Percentiles rank a stretch among this genome's conserved stretches.
Conservation (phyloP, 176 grass and related monocot genomes). For the Avena eriantha region DNA sequence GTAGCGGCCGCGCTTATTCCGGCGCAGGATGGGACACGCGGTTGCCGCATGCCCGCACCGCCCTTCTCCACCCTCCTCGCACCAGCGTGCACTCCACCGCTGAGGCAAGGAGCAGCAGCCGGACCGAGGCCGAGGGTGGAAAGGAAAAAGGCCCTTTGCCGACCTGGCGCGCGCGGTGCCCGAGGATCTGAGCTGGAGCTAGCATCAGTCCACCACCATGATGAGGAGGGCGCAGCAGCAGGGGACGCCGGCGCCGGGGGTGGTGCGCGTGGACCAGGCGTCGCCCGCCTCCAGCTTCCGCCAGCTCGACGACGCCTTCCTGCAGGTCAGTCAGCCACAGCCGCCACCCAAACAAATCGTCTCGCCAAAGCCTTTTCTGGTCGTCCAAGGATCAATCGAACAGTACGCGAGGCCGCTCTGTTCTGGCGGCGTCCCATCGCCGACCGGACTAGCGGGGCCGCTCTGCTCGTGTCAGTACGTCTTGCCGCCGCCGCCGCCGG, state of each 20-base stretch:
- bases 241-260: slow-evolving; percentile 22
- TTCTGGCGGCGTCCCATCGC: neutral
- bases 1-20: slow-evolving; percentile 43
- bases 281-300: slow-evolving; percentile 84
- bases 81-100: neutral
- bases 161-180: neutral
- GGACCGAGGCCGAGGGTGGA: neutral
- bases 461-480: neutral
- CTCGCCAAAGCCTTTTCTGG: neutral
- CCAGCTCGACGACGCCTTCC: slow-evolving; percentile 92
- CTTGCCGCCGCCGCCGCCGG: neutral
- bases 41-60: slow-evolving; percentile 30
- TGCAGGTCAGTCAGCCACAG: slow-evolving; percentile 59
- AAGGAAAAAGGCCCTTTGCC: no score
- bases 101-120: neutral
- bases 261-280: slow-evolving; percentile 64
- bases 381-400: slow-evolving; percentile 2
- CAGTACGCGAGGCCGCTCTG: slow-evolving; percentile 25
- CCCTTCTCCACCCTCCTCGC: neutral
- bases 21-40: slow-evolving; percentile 56
- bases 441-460: neutral
- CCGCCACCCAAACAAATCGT: neutral
- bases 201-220: neutral
- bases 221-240: slow-evolving; percentile 44
- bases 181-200: slow-evolving; percentile 35